These are phyloP conservation scores for Colletotrichum ledebouriae DNA, from an alignment of 2,329 filamentous ascomycete genomes.

Conservation along the genomic window DNA sequence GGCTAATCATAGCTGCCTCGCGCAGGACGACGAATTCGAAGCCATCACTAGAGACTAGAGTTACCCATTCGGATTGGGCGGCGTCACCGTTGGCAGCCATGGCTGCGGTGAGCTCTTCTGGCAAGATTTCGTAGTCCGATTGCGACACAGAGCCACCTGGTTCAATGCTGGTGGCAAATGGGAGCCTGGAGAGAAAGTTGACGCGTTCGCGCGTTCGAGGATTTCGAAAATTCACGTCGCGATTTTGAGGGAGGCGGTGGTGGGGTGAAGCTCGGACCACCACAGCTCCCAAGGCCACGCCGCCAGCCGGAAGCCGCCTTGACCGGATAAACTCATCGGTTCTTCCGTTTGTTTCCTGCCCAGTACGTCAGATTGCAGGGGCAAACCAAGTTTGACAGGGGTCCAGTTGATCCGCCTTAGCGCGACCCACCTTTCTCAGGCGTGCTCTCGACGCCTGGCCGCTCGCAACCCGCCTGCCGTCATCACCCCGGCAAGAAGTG, in stretches of 20 bases:
- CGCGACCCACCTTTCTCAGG: slow-evolving; percentile 28
- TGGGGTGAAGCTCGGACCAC: slow-evolving; percentile 38
- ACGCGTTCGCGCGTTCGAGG: slow-evolving; percentile 6
- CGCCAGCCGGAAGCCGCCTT: slow-evolving; percentile 13
- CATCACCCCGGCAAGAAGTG: slow-evolving; percentile 43
- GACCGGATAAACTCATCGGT: slow-evolving; percentile 35
- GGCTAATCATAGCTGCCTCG: slow-evolving; percentile 77
- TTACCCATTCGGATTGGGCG: slow-evolving; percentile 75
- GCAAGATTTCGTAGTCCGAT: too few relatives aligned
- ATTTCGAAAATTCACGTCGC: slow-evolving; percentile 35
- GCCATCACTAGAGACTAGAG: slow-evolving; percentile 80
- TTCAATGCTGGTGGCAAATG: slow-evolving; percentile 17
- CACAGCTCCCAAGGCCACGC: background rate
- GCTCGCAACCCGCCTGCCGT: slow-evolving; percentile 37
- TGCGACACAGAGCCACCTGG: too few relatives aligned
- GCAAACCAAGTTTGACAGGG: slow-evolving; percentile 27
- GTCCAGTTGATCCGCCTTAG: slow-evolving; percentile 38
- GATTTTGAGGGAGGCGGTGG: slow-evolving; percentile 37
- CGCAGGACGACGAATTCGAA: slow-evolving; percentile 83
- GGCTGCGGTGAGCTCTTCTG: background rate
- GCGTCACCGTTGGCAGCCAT: slow-evolving; percentile 36
- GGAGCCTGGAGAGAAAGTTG: slow-evolving; percentile 14
- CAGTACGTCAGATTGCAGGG: slow-evolving; percentile 26
- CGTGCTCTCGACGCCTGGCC: slow-evolving; percentile 25
- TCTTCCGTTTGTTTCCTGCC: slow-evolving; percentile 19